These are phyloP conservation scores for Aspergillus japonicus DNA, from an alignment of 2,329 filamentous ascomycete species.

Conservation along the genomic window DNA sequence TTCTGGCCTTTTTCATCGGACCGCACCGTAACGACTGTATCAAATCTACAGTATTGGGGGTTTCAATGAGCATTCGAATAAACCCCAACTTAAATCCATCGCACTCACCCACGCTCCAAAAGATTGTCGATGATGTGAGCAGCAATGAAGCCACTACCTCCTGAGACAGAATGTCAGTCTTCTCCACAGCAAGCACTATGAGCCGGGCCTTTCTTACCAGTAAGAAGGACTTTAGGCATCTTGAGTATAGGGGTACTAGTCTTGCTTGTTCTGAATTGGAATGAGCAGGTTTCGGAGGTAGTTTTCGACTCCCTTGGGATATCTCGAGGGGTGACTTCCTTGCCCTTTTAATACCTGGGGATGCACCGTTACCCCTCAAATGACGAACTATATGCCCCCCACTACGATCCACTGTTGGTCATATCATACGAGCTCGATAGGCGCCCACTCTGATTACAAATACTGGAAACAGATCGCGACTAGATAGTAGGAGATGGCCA, in stretches of 20 bases:
- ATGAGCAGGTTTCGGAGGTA: neutral
- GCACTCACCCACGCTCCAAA: conserved; percentile 50
- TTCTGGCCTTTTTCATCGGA: conserved; percentile 61
- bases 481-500: neutral
- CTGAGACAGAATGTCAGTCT: conserved; percentile 30
- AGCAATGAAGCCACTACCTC: conserved; percentile 65
- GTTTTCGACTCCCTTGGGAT: neutral
- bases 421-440: conserved; percentile 14
- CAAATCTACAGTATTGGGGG: conserved; percentile 45
- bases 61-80: conserved; percentile 6
- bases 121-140: conserved; percentile 63
- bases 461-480: neutral
- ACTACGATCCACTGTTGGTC: conserved; percentile 12
- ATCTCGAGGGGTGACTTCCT: neutral
- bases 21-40: conserved; percentile 63
- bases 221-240: conserved; percentile 43
- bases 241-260: conserved; percentile 7
- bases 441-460: conserved; percentile 4
- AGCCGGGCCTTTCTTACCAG: conserved; percentile 26
- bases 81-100: neutral
- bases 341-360: neutral
- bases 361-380: conserved; percentile 7
- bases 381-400: conserved; percentile 5
- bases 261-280: neutral
- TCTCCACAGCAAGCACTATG: neutral